Conservation (phyloP, 2,329 filamentous ascomycete species). For the Fusarium brachygibbosum region DNA sequence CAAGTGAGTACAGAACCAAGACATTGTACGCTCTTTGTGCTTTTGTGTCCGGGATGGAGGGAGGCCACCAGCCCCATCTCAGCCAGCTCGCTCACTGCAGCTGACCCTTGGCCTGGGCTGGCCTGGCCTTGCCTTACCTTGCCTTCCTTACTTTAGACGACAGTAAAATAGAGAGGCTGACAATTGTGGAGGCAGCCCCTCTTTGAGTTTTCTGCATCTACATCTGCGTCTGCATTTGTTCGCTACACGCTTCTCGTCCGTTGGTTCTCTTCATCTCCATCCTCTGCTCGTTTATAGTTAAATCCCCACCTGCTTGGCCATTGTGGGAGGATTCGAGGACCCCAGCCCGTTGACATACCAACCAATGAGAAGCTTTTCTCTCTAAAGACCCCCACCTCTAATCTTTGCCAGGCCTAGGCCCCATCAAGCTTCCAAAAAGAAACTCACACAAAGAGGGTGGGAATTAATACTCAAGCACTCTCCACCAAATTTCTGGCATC, state of each 20-base stretch:
- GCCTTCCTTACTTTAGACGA: background rate
- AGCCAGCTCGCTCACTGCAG: conserved; percentile 36
- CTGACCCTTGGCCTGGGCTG: conserved; percentile 11
- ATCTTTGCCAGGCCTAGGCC: conserved; percentile 5
- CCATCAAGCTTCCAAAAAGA: conserved; percentile 8
- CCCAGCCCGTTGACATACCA: conserved; percentile 13
- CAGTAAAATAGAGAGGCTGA: conserved; percentile 44
- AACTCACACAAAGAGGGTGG: background rate
- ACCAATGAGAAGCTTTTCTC: conserved; percentile 9
- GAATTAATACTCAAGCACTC: background rate
- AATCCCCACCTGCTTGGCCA: conserved; percentile 21
- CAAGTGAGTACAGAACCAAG: conserved; percentile 36
- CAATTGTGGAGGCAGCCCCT: conserved; percentile 45
- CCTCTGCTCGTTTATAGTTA: conserved; percentile 31
- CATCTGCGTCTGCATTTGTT: background rate
- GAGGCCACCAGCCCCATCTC: conserved; percentile 25
- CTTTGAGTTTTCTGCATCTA: conserved; percentile 18
- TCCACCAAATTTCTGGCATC: background rate
- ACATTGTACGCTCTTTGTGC: conserved; percentile 27
- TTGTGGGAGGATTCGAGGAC: conserved; percentile 9
- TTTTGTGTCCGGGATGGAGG: conserved; percentile 32
- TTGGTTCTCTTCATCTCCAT: conserved; percentile 32
- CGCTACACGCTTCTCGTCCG: conserved; percentile 15
- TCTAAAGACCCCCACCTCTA: conserved; percentile 1
- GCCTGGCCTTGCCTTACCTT: background rate